Percentiles rank a stretch among this genome's conserved stretches.
phyloP scores from a whole-genome alignment of 1,284 basidiomycete species.

The Porogramme epimiltina region DNA sequence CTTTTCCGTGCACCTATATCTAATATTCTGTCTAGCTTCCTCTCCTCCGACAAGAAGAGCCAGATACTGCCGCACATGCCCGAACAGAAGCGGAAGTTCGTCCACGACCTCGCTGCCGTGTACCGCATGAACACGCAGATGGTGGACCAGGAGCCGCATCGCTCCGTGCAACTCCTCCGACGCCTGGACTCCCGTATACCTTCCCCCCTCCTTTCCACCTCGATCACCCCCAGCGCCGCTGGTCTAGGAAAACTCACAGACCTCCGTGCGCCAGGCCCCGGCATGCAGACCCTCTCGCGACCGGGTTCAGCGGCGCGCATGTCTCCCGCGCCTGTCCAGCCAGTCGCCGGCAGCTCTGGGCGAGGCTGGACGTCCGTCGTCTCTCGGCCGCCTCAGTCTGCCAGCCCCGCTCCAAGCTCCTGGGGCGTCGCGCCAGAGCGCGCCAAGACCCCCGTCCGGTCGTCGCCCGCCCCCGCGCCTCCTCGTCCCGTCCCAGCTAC shows the following conservation, averaged over 20 bases:
- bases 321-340: constrained; percentile 17
- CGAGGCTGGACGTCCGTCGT: constrained; percentile 44
- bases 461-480: constrained; percentile 14
- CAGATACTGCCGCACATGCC: constrained; percentile 86
- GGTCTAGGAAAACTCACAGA: constrained; percentile 60
- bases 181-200: constrained; percentile 83
- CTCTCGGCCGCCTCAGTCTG: constrained; percentile 21
- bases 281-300: constrained; percentile 22
- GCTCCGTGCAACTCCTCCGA: constrained; percentile 77
- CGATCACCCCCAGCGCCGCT: constrained; percentile 31
- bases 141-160: constrained; percentile 84
- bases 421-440: constrained; percentile 16
- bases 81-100: constrained; percentile 74
- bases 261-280: constrained; percentile 37
- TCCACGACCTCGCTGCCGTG: constrained; percentile 70
- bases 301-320: constrained; percentile 14
- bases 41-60: constrained; percentile 65
- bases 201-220: constrained; percentile 62
- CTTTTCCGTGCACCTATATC: not conserved
- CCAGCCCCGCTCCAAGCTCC: constrained; percentile 23
- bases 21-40: constrained; percentile 49
- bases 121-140: constrained; percentile 84
- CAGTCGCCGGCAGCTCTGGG: constrained; percentile 12
- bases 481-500: not conserved
- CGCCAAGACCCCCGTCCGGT: constrained; percentile 10